Base-by-base conservation (phyloP, 352 stramenopile genomes). In the Phytophthora syringae region DNA sequence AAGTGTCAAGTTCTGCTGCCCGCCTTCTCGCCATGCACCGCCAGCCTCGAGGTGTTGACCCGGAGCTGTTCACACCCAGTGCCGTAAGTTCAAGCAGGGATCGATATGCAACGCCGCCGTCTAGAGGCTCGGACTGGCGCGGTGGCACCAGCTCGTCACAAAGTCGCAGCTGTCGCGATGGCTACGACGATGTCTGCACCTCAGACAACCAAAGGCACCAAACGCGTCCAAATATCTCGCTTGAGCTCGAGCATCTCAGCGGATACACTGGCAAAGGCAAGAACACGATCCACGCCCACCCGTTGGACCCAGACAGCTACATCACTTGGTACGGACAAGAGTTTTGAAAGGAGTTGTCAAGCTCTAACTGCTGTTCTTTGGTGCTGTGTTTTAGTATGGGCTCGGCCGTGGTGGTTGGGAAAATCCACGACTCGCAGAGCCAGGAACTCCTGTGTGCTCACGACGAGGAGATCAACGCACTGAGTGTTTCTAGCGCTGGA, bases 181-280 rank as follows among this genome's bases (percentile, higher is more conserved):
- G 52, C 42, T 49, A 66, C 45, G 37, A 63, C 22, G 53, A 65
- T 44, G 54, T 64, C 5, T 72, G 76, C 22, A 34, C 52, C 6
- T 50, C 24, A 5, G 24, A 13, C 27, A 73, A 74, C 24, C 60
- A 74, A 20, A 30, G 59, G 25, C 49, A 52, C 7, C 40, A 47
- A 22, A 16, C 16, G 1, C 20, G 11, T n/a, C 40, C 40, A 25
- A 10, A 20, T 24, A n/a, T 47, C 18, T 47, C 40, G 10, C 40
- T 47, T 10, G 40, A 47, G 13, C 21, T 28, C 13, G 39, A 62
- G 22, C 11, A 53, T 7, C 71, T 94, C 43, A 84, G 75, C 24
- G 80, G 80, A 18, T 89, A 73, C 54, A 88, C 76, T 10, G 80
- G 74, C 56, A 86, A 84, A 39, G 72, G 68, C 45, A 86, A 84